phyloP scores from a whole-genome alignment of 208 protist genomes.

The Naegleria fowleri region DNA sequence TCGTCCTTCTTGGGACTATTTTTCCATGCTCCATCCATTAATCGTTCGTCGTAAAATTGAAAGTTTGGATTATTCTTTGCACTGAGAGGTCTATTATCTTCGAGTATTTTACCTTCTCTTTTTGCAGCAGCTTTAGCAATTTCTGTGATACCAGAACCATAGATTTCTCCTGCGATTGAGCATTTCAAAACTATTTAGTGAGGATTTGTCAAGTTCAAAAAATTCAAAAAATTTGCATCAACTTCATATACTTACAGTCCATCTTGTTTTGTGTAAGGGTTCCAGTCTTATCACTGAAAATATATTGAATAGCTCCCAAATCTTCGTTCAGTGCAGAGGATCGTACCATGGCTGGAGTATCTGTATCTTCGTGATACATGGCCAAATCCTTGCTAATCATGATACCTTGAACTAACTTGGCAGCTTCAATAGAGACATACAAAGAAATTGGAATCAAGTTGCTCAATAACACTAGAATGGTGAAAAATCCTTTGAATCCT shows the following conservation, averaged over 20 bases:
- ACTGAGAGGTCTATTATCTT: neutral
- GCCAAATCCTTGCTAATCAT: conserved; percentile 57
- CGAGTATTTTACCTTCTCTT: neutral
- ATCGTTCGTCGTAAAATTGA: neutral
- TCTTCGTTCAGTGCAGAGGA: conserved; percentile 49
- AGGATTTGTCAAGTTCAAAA: too few species aligned
- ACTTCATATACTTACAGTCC: conserved; percentile 34
- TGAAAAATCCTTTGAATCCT: conserved; percentile 46
- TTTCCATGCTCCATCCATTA: conserved; percentile 31
- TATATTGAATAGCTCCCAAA: conserved; percentile 63
- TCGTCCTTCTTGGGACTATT: neutral
- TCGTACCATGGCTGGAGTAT: conserved; percentile 36
- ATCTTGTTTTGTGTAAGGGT: conserved; percentile 78
- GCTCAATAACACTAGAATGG: conserved; percentile 66
- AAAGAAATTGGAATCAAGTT: conserved; percentile 79
- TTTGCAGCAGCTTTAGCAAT: neutral
- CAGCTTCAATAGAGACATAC: conserved; percentile 67
- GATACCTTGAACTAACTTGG: conserved; percentile 53
- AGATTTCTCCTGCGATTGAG: neutral
- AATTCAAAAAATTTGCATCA: neutral
- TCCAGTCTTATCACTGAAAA: conserved; percentile 79
- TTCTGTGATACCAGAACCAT: conserved; percentile 31
- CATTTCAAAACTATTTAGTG: conserved; percentile 36
- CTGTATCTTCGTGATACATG: conserved; percentile 50
- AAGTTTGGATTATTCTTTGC: neutral